A percentile compares a stretch with the other conserved stretches of the same genome.
Evolutionary conservation across 192 early-diverging fungal genomes (phyloP).

Genomic region (Backusella tuberculispora): DNA sequence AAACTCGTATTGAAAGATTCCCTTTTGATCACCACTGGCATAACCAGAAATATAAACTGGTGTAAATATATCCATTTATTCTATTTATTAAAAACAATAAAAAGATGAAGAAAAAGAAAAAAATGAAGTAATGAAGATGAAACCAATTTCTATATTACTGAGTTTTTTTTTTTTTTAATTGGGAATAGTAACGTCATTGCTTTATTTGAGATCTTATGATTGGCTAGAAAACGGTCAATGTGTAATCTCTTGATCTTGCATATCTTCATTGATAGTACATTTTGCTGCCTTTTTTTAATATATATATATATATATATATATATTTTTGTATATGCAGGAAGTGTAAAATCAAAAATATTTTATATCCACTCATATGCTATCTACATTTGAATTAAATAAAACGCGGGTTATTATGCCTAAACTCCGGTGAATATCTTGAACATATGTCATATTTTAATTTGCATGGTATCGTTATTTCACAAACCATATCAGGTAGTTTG

Average conservation of each 20-base stretch:
- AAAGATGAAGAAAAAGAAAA: constrained; percentile 18
- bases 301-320: background rate
- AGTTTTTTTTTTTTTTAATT: background rate
- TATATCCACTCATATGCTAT: no score
- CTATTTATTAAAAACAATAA: background rate
- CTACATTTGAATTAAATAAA: no score
- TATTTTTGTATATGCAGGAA: background rate
- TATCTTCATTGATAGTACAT: background rate
- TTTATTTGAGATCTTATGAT: background rate
- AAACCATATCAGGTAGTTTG: no score
- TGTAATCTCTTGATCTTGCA: constrained; percentile 6
- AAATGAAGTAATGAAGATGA: background rate
- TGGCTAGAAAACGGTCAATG: background rate
- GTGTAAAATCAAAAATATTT: no score
- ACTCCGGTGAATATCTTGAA: no score
- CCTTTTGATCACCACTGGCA: constrained; percentile 26
- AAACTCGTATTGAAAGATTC: constrained; percentile 40
- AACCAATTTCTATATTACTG: background rate
- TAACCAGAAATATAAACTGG: constrained; percentile 41
- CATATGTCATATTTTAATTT: no score
- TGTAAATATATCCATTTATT: constrained; percentile 2
- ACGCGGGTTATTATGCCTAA: no score
- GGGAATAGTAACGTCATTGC: background rate
- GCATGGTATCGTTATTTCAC: no score
- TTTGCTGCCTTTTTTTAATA: background rate